Base-by-base conservation (phyloP, 2,329 filamentous ascomycete species). In the Eutypa lata region DNA sequence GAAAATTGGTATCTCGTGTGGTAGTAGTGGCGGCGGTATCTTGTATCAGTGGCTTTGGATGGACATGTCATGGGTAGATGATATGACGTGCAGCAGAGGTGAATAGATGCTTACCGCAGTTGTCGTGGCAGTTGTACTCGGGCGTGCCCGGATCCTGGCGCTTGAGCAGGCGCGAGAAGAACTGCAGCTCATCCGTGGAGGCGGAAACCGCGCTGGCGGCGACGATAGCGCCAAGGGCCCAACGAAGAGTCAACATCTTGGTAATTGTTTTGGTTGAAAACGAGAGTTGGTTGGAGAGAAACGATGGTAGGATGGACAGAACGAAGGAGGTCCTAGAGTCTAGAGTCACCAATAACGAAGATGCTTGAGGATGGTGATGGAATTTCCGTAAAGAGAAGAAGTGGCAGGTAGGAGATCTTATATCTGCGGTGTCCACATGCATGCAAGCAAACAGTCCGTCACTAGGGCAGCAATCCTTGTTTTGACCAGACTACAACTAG, bases 101-200 rank as follows among this genome's bases (percentile, higher is more conserved):
- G n/a, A n/a, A n/a, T n/a, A n/a, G n/a, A n/a, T n/a, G n/a, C 73
- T 54, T 66, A 79, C 77, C 77, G 66, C 77, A 80, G 63, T 74
- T 73, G 58, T 73, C 71, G 57, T 80, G 77, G 65, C 78, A 81
- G 42, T 78, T 66, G 60, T 74, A 79, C 7, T 66, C 56, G 5
- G 75, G 69, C 5, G 71, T 71, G 6, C 75, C 76, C 13, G 74
- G 73, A 18, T 72, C 70, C 59, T 77, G 75, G n/a, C 76, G 74
- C 58, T 57, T 62, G 40, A 61, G 55, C 3, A 61, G 49, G 26
- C 53, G 58, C 43, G 55, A 40, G 24, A 61, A 53, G 37, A 62
- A 42, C 43, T 61, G 57, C 3, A 58, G n/a, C 44, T 62, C 57
- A 5, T 61, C 53, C 14, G 58, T 46, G 31, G 58, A 55, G 35